Evolutionary conservation across 148 eudicot genomes (phyloP).

Genomic region (Cornus florida): DNA sequence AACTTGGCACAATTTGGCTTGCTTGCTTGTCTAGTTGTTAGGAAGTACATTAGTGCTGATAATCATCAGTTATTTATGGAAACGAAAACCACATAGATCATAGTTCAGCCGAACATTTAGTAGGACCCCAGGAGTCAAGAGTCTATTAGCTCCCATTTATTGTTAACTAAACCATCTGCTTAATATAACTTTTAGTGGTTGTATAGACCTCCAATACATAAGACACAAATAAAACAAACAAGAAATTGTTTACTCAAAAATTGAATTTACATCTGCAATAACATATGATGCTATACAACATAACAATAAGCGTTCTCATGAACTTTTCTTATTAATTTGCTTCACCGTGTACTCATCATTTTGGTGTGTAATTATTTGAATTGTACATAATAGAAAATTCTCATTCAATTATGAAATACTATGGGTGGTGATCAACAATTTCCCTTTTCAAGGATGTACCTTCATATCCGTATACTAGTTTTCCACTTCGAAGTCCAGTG

Average conservation of each 20-base stretch:
- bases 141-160: background rate
- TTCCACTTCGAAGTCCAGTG: constrained; percentile 69
- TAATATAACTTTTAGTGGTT: background rate
- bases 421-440: background rate
- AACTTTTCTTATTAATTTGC: background rate
- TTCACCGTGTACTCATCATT: background rate
- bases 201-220: background rate
- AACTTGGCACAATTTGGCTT: background rate
- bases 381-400: too few species aligned
- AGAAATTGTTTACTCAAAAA: background rate
- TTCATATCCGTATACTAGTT: constrained; percentile 79
- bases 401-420: background rate
- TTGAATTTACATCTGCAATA: background rate
- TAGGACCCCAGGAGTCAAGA: background rate
- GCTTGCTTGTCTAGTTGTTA: background rate
- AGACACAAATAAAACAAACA: background rate
- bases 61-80: background rate
- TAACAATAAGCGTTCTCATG: background rate
- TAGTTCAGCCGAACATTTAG: too few species aligned
- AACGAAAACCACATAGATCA: too few species aligned
- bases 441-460: constrained; percentile 43
- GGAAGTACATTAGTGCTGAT: background rate
- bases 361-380: background rate
- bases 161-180: background rate
- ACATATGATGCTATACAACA: background rate